Evolutionary conservation across 2,329 filamentous ascomycete species (phyloP).

Genomic region (Diaporthe ilicicola): DNA sequence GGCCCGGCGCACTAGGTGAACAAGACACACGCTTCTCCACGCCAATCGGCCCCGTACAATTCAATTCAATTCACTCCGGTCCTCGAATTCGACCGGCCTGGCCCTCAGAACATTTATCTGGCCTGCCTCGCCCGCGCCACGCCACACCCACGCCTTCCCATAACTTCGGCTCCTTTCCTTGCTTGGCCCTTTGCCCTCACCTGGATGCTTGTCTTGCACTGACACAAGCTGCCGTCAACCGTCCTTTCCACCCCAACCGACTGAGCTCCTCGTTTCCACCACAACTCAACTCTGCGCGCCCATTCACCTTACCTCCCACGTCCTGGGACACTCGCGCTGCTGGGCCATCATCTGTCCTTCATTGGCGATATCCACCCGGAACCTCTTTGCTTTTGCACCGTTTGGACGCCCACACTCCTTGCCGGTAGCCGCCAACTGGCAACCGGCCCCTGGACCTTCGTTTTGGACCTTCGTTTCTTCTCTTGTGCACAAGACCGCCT

Average conservation of each 20-base stretch:
- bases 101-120: constrained; percentile 22
- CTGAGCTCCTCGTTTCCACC: constrained; percentile 15
- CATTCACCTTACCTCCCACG: neutral
- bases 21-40: constrained; percentile 8
- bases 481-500: constrained; percentile 8
- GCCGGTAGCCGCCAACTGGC: neutral
- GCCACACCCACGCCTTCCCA: constrained; percentile 12
- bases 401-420: constrained; percentile 17
- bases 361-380: neutral
- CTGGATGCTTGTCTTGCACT: neutral
- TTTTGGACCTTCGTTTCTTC: constrained; percentile 10
- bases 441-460: constrained; percentile 17
- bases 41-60: neutral
- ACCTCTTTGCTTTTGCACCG: constrained; percentile 4
- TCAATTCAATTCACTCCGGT: neutral
- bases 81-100: constrained; percentile 18
- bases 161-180: constrained; percentile 23
- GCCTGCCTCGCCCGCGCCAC: constrained; percentile 11
- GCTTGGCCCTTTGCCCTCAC: neutral
- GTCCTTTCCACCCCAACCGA: neutral
- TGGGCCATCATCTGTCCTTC: neutral
- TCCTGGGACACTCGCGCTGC: constrained; percentile 1
- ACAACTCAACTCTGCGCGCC: constrained; percentile 10
- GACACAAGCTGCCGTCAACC: constrained; percentile 20
- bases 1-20: constrained; percentile 12